phyloP scores from a whole-genome alignment of 2,329 filamentous ascomycete genomes.

The Tolypocladium capitatum region DNA sequence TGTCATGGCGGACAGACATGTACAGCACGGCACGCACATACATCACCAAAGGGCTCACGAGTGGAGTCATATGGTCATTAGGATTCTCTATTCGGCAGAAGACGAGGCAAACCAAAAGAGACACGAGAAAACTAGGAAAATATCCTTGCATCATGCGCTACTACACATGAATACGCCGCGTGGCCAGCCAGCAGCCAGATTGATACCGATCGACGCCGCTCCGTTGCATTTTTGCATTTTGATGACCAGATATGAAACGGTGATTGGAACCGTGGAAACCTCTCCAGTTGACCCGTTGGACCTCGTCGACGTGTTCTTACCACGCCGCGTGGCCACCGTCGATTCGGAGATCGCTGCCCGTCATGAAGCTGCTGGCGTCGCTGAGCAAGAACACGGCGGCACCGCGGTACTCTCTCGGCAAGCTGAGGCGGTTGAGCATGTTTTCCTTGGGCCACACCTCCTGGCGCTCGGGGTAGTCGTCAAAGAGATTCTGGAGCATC shows the following conservation, averaged over 20 bases:
- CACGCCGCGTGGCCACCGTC: constrained; percentile 57
- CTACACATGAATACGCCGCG: background rate
- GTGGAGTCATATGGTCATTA: background rate
- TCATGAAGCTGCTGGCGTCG: constrained; percentile 63
- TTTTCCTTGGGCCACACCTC: constrained; percentile 69
- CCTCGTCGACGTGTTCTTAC: constrained; percentile 19
- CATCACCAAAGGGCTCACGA: background rate
- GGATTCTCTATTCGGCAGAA: background rate
- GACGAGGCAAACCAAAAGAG: background rate
- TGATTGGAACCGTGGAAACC: no score
- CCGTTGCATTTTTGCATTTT: background rate
- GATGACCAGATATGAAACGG: background rate
- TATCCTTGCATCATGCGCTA: background rate
- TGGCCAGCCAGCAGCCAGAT: background rate
- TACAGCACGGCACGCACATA: background rate
- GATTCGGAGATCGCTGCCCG: constrained; percentile 55
- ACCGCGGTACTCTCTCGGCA: constrained; percentile 56
- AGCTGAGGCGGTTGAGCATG: constrained; percentile 62
- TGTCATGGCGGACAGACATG: background rate
- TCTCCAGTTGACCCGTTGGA: background rate
- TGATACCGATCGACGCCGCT: background rate
- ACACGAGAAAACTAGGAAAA: background rate
- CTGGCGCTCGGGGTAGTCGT: constrained; percentile 55
- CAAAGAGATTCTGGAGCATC: constrained; percentile 74
- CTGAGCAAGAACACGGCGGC: constrained; percentile 61